These are phyloP conservation scores for Colletotrichum orbiculare DNA, from an alignment of 2,329 filamentous ascomycete genomes.

Conservation along the genomic window DNA sequence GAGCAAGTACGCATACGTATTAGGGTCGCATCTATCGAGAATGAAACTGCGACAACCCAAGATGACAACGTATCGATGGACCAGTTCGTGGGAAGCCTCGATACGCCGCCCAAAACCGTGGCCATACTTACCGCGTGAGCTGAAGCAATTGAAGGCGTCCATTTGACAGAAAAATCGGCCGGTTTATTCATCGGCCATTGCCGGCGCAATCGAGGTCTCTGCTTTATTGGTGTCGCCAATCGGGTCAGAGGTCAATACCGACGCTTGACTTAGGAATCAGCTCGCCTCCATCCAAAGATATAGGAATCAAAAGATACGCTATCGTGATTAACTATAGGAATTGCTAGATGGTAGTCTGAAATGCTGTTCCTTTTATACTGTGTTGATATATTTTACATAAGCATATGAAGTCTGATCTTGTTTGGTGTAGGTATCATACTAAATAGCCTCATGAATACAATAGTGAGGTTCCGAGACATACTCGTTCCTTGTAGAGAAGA, in stretches of 20 bases:
- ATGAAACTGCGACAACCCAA: slow-evolving; percentile 36
- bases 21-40: slow-evolving; percentile 45
- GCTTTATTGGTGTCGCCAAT: slow-evolving; percentile 49
- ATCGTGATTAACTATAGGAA: too few species aligned
- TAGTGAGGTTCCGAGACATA: too few species aligned
- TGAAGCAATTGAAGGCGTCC: slow-evolving; percentile 50
- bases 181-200: slow-evolving; percentile 53
- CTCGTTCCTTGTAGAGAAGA: too few species aligned
- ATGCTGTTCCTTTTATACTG: too few species aligned
- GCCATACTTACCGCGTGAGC: slow-evolving; percentile 51
- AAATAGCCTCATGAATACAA: too few species aligned
- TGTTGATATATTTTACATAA: too few species aligned
- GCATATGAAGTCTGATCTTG: too few species aligned
- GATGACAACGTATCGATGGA: slow-evolving; percentile 49
- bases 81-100: slow-evolving; percentile 48
- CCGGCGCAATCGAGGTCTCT: slow-evolving; percentile 46
- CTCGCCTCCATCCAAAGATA: too few species aligned
- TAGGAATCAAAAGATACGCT: too few species aligned
- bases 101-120: slow-evolving; percentile 43
- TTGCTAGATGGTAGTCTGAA: too few species aligned
- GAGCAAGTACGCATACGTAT: slow-evolving; percentile 49
- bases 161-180: slow-evolving; percentile 49
- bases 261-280: slow-evolving; percentile 37
- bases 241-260: slow-evolving; percentile 49
- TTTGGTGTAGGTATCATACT: too few species aligned